Evolutionary conservation across 2,329 filamentous ascomycete species (phyloP), one percentile per base, ranked within the genome.

Genomic region (Verticillium klebahnii): DNA sequence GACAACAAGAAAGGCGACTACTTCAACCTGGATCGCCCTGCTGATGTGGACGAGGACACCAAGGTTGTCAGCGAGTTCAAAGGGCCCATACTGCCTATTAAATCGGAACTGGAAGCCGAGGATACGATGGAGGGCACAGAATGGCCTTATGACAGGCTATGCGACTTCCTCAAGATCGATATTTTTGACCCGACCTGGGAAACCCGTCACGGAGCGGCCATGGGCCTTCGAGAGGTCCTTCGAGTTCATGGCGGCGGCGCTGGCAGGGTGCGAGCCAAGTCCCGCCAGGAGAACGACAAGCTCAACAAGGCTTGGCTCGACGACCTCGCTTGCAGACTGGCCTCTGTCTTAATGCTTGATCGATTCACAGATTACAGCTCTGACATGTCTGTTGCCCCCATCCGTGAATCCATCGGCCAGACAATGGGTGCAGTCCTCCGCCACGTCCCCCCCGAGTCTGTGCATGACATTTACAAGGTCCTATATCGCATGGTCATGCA

Each of bases 1-100:
- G 83, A 86, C n/a, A 68, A 75, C 0, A 86, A 84, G 67, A 85
- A 84, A 67, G 88, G 87, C 66, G 95, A 99, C 69, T 98, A 97
- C 74, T 97, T 99, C 76, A 96, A 87, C 34, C 82, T 97, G 17
- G 94, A 97, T 19, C 86, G 92, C 58, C 86, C 87, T 19, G 80
- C 85, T 37, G 89, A 91, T 54, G 83, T 89, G 3, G 93, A 98
- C 64, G 95, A 99, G 72, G 92, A 96, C 57, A 88, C 88, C 5
- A 97, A 97, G 72, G 87, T 99, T 17, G 90, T 98, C 31, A 92
- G 93, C 55, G 95, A 99, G 71, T 98, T 96, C 80, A 98, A 98
- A 73, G 96, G 95, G 3, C 85, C 89, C 1, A 78, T 88, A 3
- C 80, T 92, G 11, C 87, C 91, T 2, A 92, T 97, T 72, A 95